Conservation (phyloP, 257 asterid species). For the Ballota nigra region DNA sequence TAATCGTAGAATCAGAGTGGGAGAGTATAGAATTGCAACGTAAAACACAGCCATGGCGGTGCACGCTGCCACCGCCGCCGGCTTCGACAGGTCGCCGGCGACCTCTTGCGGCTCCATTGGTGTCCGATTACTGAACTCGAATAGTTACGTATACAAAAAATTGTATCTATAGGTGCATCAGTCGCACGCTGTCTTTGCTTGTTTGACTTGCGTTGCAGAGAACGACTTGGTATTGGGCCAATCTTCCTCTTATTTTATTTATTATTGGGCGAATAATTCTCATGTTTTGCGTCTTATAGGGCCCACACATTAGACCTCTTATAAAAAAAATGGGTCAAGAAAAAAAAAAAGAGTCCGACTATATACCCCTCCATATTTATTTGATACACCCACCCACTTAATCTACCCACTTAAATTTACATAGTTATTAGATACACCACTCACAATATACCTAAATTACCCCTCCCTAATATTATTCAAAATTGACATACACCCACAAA, state of each 20-base stretch:
- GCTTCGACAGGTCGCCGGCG: conserved; percentile 39
- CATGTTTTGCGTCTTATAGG: neutral
- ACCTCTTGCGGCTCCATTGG: conserved; percentile 41
- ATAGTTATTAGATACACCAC: too few relatives aligned
- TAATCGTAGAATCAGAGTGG: conserved; percentile 71
- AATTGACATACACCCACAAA: too few relatives aligned
- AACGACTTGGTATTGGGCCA: conserved; percentile 24
- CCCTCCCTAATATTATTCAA: too few relatives aligned
- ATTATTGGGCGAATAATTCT: neutral
- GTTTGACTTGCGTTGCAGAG: conserved; percentile 29
- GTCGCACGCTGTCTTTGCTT: conserved; percentile 3
- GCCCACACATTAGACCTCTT: too few relatives aligned
- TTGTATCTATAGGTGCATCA: conserved; percentile 14
- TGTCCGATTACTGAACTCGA: conserved; percentile 23
- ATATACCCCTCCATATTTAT: too few relatives aligned
- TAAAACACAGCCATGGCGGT: conserved; percentile 67
- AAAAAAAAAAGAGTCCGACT: too few relatives aligned
- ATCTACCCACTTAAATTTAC: too few relatives aligned
- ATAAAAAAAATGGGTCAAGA: too few relatives aligned
- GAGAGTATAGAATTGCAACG: conserved; percentile 79
- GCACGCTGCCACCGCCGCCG: conserved; percentile 57
- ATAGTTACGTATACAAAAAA: neutral
- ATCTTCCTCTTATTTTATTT: neutral
- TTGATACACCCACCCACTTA: too few relatives aligned
- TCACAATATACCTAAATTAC: too few relatives aligned